Base-by-base conservation (phyloP, 495 filamentous ascomycete genomes). In the Delitschia confertaspora region DNA sequence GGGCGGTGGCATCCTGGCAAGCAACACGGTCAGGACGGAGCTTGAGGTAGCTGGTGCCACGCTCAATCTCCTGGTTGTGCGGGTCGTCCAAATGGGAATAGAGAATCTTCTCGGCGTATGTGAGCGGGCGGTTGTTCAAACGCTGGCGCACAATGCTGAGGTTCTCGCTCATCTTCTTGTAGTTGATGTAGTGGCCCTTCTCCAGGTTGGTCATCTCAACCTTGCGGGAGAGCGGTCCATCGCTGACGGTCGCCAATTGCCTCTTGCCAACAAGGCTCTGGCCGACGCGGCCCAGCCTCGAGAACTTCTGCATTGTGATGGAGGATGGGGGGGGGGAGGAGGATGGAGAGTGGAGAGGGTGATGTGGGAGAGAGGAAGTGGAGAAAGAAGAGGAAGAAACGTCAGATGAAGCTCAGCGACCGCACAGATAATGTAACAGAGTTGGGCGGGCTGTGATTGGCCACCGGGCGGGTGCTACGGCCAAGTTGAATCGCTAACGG, bases 1-100 rank as follows among this genome's bases (percentile, higher is more conserved):
- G 91, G 48, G 91, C 91, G 20, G 93, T 98, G 56, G 91, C 91
- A 78, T 98, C 91, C 75, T 98, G 91, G 75, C 89, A 95, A 70
- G 93, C 93, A 57, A 98, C 93, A 67, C 91, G 85, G 65, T 98
- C 91, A 31, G 93, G 93, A 40, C 91, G 84, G 47, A 98, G 79
- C 69, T 84, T 93, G 43, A 98, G 80, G 72, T 98, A 96, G 42
- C 85, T 94, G 49, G 76, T 79, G 55, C 91, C 91, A 60, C 91
- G 84, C 79, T 96, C 80, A 54, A 96, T 91, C 4, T 95, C 91
- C 65, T 94, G 87, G 53, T 79, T 80, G 56, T 98, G 84, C 38
- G 93, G 93, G 65, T 98, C 87, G 70, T 98, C 91, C 62, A 98
- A 73, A 69, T 98, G 91, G 52, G 88, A 95, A 79, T 98, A 96